Evolutionary conservation across 441 rosid genomes (phyloP).

Genomic region (Manihot esculenta): DNA sequence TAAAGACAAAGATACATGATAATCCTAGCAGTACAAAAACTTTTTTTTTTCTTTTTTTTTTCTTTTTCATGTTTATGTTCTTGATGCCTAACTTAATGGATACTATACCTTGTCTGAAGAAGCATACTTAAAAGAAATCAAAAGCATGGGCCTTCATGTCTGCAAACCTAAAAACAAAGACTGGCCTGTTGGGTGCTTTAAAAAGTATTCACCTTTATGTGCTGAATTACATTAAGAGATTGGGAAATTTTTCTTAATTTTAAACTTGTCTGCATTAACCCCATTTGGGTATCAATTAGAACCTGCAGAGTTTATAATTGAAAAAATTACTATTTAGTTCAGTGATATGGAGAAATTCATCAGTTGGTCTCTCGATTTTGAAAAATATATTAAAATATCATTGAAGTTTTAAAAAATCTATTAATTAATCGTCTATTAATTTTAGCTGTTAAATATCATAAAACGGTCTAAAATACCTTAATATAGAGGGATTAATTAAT

Average conservation of each 20-base stretch:
- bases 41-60: constrained; percentile 13
- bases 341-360: too few relatives aligned
- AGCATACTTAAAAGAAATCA: constrained; percentile 39
- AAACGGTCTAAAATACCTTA: too few relatives aligned
- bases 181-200: constrained; percentile 32
- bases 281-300: constrained; percentile 17
- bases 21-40: constrained; percentile 31
- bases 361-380: too few relatives aligned
- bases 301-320: constrained; percentile 7
- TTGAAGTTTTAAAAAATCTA: too few relatives aligned
- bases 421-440: too few relatives aligned
- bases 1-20: constrained; percentile 57
- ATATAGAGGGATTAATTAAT: too few relatives aligned
- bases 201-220: constrained; percentile 31
- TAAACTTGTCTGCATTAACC: constrained; percentile 7
- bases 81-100: constrained; percentile 63
- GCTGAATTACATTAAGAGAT: constrained; percentile 12
- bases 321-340: too few relatives aligned
- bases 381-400: too few relatives aligned
- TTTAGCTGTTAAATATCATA: too few relatives aligned
- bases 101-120: constrained; percentile 59
- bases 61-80: constrained; percentile 35
- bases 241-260: background rate
- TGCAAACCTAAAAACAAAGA: constrained; percentile 31
- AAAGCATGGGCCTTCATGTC: constrained; percentile 52